Percentiles rank a stretch among this genome's conserved stretches.
Evolutionary conservation across 164 flowering plant species (phyloP).

Genomic region (Euptelea pleiosperma): DNA sequence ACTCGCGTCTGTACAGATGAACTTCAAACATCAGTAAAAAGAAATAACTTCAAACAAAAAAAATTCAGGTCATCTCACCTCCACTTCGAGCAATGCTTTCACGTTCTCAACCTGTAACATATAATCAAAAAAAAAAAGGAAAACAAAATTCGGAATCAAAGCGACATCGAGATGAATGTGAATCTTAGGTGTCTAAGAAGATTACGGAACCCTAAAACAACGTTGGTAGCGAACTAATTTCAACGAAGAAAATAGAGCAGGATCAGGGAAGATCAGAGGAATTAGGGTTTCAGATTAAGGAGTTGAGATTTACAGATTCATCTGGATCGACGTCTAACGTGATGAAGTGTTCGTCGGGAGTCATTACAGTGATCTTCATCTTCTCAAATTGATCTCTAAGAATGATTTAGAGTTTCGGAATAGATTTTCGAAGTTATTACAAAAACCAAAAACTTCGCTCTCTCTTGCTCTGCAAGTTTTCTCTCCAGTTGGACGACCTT

Average conservation of each 20-base stretch:
- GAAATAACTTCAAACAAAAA: not conserved
- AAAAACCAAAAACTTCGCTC: no score
- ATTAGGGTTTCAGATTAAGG: constrained; percentile 14
- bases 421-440: no score
- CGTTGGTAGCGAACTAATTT: no score
- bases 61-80: constrained; percentile 41
- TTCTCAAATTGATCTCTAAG: no score
- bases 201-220: no score
- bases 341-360: constrained; percentile 78
- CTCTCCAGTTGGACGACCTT: no score
- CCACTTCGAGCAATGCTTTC: constrained; percentile 94
- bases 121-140: not conserved
- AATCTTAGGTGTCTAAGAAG: no score
- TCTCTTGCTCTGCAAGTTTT: no score
- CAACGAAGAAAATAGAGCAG: no score
- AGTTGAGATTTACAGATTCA: constrained; percentile 52
- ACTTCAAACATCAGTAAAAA: not conserved
- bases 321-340: constrained; percentile 76
- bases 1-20: constrained; percentile 52
- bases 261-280: no score
- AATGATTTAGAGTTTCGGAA: no score
- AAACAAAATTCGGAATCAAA: not conserved
- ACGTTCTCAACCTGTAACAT: constrained; percentile 75
- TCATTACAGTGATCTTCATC: constrained; percentile 96
- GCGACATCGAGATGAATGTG: not conserved